Evolutionary conservation across 495 filamentous ascomycete species (phyloP), one percentile per base, ranked within the genome.

Genomic region (Aspergillus diversus): DNA sequence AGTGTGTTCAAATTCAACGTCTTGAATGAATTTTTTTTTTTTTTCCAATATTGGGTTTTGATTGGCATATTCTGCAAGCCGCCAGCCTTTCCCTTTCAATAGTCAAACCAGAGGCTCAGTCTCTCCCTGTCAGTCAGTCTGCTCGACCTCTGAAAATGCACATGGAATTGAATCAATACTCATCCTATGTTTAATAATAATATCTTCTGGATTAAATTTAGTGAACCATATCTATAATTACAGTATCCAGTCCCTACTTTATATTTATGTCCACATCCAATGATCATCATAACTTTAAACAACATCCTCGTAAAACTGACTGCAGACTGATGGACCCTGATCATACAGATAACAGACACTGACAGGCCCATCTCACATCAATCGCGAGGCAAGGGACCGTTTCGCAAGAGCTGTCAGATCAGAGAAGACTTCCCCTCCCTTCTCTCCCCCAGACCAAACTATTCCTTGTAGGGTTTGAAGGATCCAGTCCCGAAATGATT

Each of bases 401-500:
- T 11, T 47, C 42, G 42, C 31, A 55, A 57, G 63, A 66, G 63
- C 63, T 66, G 63, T 66, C 63, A 66, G 47, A 57, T 57, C 55
- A 43, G 39, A 43, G 39, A 43, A 5, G 21, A 27, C 21, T 27
- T 27, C 21, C 21, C 21, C 21, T 27, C 21, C 2, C 21, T 27
- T 2, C 21, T 27, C 16, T 17, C 47, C 47, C 13, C 47, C 47
- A 7, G 47, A 50, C 46, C 17, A 34, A n/a, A 46, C 21, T 42
- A 21, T 46, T 34, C 35, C 39, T 43, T 4, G 8, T 43, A 43
- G 39, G 39, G 39, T 15, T 43, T 4, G 39, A 43, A 13, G 39
- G 8, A 11, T 54, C 12, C 12, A 54, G 27, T 16, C 27, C 4
- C 11, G 5, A 6, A 15, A 33, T 54, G 33, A 34, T 34, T 34